A percentile compares a stretch with the other conserved stretches of the same genome.
These are phyloP conservation scores for Lizonia empirigonia DNA, from an alignment of 2,329 filamentous ascomycete genomes.

Conservation along the genomic window DNA sequence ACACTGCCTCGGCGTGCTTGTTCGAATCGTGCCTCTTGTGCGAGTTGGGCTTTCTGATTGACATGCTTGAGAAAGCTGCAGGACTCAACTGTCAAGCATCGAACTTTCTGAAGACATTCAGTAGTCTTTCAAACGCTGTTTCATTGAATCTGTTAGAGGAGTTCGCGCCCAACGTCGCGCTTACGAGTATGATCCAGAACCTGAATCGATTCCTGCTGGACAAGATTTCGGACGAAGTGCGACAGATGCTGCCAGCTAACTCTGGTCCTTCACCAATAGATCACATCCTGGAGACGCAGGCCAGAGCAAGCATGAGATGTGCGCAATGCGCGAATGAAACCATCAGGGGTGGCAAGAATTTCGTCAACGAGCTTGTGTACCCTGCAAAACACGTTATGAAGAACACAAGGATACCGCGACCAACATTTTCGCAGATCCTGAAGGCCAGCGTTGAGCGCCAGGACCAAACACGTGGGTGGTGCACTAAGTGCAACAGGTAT, in stretches of 20 bases:
- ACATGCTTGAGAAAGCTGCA: constrained; percentile 96
- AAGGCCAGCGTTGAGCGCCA: constrained; percentile 91
- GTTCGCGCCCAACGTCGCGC: constrained; percentile 71
- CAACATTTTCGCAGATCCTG: constrained; percentile 84
- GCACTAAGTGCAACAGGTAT: constrained; percentile 86
- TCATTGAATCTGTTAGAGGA: constrained; percentile 85
- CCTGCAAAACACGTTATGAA: constrained; percentile 64
- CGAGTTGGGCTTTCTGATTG: constrained; percentile 92
- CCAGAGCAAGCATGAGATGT: constrained; percentile 77
- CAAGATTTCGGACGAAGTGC: constrained; percentile 77
- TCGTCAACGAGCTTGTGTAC: constrained; percentile 86
- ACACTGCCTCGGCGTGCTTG: constrained; percentile 83
- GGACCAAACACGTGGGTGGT: constrained; percentile 90
- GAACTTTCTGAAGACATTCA: constrained; percentile 89
- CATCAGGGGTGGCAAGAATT: constrained; percentile 75
- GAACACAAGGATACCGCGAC: constrained; percentile 60
- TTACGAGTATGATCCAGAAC: constrained; percentile 83
- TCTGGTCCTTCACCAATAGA: constrained; percentile 66
- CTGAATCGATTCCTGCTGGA: constrained; percentile 85
- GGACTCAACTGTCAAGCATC: constrained; percentile 95
- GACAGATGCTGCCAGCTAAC: constrained; percentile 66
- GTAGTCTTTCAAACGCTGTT: constrained; percentile 76
- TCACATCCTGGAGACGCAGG: constrained; percentile 72
- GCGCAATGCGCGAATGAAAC: constrained; percentile 88
- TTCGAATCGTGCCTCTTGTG: constrained; percentile 86